Conservation (phyloP, 2,329 filamentous ascomycete species). For the Venturia effusa region DNA sequence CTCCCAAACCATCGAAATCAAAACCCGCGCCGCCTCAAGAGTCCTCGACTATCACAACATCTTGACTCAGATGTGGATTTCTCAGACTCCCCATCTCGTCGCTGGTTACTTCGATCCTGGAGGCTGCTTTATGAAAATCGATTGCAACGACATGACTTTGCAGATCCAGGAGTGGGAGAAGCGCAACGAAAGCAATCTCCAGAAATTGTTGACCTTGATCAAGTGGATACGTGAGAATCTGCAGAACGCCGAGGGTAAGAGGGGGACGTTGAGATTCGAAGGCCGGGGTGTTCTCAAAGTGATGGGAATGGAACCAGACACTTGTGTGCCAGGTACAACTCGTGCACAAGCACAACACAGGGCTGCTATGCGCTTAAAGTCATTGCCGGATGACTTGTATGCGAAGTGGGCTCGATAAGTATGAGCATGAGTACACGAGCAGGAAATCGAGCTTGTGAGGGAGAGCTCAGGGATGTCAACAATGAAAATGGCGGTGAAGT, state of each 20-base stretch:
- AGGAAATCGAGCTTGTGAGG: neutral
- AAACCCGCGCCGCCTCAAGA: slow-evolving; percentile 29
- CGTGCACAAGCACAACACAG: slow-evolving; percentile 9
- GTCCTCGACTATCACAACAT: slow-evolving; percentile 26
- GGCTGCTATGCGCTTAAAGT: slow-evolving; percentile 12
- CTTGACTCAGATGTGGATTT: slow-evolving; percentile 34
- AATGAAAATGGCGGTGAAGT: neutral
- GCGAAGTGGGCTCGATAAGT: slow-evolving; percentile 15
- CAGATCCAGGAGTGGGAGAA: slow-evolving; percentile 15
- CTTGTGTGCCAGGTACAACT: neutral
- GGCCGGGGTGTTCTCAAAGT: neutral
- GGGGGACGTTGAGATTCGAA: neutral
- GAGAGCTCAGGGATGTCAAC: neutral
- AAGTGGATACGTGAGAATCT: slow-evolving; percentile 12
- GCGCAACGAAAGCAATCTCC: slow-evolving; percentile 11
- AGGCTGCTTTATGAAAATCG: slow-evolving; percentile 23
- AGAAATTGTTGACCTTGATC: slow-evolving; percentile 12
- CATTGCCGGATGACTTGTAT: slow-evolving; percentile 14
- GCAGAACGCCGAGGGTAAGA: slow-evolving; percentile 11
- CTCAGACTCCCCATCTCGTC: slow-evolving; percentile 38
- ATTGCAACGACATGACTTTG: slow-evolving; percentile 14
- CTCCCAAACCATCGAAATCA: slow-evolving; percentile 34
- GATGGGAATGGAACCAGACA: neutral
- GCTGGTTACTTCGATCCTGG: slow-evolving; percentile 29
- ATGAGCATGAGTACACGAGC: neutral